Percentiles rank a stretch among this genome's conserved stretches.
Evolutionary conservation across 2,329 filamentous ascomycete species (phyloP).

Genomic region (Ophiostoma angusticollis): DNA sequence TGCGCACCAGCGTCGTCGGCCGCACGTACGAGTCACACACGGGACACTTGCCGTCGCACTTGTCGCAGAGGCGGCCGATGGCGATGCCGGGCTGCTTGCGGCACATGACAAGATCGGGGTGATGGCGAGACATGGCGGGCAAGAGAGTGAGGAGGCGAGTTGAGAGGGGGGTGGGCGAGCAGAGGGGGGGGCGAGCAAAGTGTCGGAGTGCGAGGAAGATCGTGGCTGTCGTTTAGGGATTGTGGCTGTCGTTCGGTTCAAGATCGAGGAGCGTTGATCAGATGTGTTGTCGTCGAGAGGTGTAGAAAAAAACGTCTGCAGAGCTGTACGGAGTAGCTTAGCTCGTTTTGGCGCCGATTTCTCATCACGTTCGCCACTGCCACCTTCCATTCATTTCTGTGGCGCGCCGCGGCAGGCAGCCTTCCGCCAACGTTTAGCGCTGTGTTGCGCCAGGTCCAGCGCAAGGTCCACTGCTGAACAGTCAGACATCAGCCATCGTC

Average conservation of each 20-base stretch:
- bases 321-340: too few relatives aligned
- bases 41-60: slow-evolving; percentile 98
- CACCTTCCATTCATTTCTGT: slow-evolving; percentile 14
- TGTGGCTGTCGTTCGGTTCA: too few relatives aligned
- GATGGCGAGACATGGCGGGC: slow-evolving; percentile 70
- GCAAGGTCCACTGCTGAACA: too few relatives aligned
- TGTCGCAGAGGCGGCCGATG: slow-evolving; percentile 97
- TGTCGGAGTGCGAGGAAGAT: too few relatives aligned
- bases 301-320: too few relatives aligned
- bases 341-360: too few relatives aligned
- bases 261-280: too few relatives aligned
- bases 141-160: background rate
- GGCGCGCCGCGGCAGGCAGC: background rate
- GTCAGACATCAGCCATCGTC: too few relatives aligned
- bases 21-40: slow-evolving; percentile 99
- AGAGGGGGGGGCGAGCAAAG: too few relatives aligned
- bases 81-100: slow-evolving; percentile 96
- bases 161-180: background rate
- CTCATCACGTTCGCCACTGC: slow-evolving; percentile 13
- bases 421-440: background rate
- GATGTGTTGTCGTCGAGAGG: too few relatives aligned
- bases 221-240: too few relatives aligned
- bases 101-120: slow-evolving; percentile 98
- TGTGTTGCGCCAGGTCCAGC: too few relatives aligned
- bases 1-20: slow-evolving; percentile 89